Base-by-base conservation (phyloP, 805 yeast genomes). In the Wickerhamiella allomyrinae region DNA sequence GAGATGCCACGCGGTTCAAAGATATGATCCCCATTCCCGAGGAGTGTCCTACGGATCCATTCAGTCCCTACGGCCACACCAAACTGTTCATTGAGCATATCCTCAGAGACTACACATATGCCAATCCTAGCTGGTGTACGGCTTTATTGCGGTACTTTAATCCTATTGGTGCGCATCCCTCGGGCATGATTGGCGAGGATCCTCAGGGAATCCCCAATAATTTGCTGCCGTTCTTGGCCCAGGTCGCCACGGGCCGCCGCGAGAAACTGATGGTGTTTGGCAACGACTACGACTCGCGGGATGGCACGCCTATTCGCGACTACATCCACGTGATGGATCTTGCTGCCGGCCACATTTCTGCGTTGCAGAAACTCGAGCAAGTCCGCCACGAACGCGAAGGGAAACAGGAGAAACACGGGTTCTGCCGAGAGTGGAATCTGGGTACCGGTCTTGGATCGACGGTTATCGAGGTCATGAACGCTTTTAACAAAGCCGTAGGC, bases 121-220 rank as follows among this genome's bases (percentile, higher is more conserved):
- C 75, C 35, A 53, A 53, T 36, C 53, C 58, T 3, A 47, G 51
- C 5, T 57, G 61, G 56, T 51, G 52, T 23, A 63, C 61, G 11
- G 89, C 86, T 4, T 67, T 80, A 39, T 63, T 83, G 53, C 70
- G 91, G 44, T 83, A 81, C 61, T 82, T 80, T 65, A 81, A 82
- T 55, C 91, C 93, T 27, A 79, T 80, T 49, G 93, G 93, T 29
- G 89, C 91, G 14, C 93, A 82, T 56, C 82, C 87, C 3, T 74
- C 84, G 2, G 91, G 91, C 10, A 60, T 74, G 27, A 67, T 82
- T 46, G 93, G 93, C 29, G 93, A 83, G 55, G 87, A 81, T 57
- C 87, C 87, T 6, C 64, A 73, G 46, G 87, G 87, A 11, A 67
- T 75, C 40, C 89, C 93, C 39, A 79, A 79, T 61, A 81, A 82